Conservation (phyloP, 345 rosid genomes). For the Eutrema yunnanense region DNA sequence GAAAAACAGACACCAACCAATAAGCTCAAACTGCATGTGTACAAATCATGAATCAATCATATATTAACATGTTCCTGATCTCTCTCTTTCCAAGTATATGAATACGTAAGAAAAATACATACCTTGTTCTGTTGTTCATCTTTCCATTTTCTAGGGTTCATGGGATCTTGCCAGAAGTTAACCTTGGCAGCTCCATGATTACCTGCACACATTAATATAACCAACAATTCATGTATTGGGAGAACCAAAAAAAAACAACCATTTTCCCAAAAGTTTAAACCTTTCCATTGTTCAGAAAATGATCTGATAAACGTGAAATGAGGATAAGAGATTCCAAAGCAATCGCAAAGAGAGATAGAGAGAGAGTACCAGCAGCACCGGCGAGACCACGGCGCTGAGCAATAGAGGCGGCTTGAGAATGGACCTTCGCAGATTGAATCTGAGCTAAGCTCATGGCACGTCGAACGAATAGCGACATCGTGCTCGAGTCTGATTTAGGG, state of each 20-base stretch:
- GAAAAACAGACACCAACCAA: too few relatives aligned
- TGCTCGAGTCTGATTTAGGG: background rate
- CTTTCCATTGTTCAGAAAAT: background rate
- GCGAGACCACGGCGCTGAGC: too few relatives aligned
- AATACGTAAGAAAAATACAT: too few relatives aligned
- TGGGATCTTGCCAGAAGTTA: slow-evolving; percentile 58
- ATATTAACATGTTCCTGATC: too few relatives aligned
- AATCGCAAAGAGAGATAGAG: background rate
- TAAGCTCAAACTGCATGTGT: too few relatives aligned
- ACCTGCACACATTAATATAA: slow-evolving; percentile 28
- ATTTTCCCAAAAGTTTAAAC: background rate
- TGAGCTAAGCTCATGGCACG: background rate
- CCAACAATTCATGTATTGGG: background rate
- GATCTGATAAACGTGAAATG: background rate
- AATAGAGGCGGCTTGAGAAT: too few relatives aligned
- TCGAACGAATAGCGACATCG: background rate
- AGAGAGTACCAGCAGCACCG: too few relatives aligned
- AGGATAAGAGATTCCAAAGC: background rate
- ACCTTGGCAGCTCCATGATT: slow-evolving; percentile 59
- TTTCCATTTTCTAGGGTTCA: slow-evolving; percentile 64
- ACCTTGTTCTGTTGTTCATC: slow-evolving; percentile 33
- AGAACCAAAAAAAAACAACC: background rate
- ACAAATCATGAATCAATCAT: too few relatives aligned
- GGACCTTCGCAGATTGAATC: too few relatives aligned
- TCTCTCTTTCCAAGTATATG: too few relatives aligned